Evolutionary conservation across 306 rosid species (phyloP), one percentile per base, ranked within the genome.

Genomic region (Amphicarpaea edgeworthii): DNA sequence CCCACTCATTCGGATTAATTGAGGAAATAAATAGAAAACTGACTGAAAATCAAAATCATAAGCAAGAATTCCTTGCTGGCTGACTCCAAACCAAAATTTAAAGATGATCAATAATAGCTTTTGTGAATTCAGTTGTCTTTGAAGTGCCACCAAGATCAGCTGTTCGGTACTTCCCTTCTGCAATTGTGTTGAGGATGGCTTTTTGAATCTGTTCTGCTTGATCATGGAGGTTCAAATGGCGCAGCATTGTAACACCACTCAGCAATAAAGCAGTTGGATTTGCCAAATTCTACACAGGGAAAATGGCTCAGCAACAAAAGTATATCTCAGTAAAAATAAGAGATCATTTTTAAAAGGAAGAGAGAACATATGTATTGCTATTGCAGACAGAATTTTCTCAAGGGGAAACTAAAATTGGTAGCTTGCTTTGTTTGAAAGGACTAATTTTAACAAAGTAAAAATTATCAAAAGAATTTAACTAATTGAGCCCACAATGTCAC

Each of bases 121-220:
- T 66, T 1, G 97, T 92, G 69, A 92, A 96, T 28, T 92, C 96
- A 16, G 85, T 60, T 54, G 99, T 92, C 8, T 90, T 85, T 55
- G 99, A 88, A 67, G 63, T 78, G 53, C 98, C 99, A 10, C 99
- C 99, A 16, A 96, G 97, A 85, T 92, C 99, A 66, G 96, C 99
- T 5, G 98, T 96, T 76, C 99, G 91, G 80, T 85, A 86, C 72
- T 87, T 96, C 55, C 98, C 99, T 78, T 96, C 98, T 0, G 98
- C 84, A 77, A 92, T 96, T 67, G 99, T 92, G 62, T 53, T 41
- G 80, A 96, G 93, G 71, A 92, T 87, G 8, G 99, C 99, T 43
- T 86, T 70, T 67, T 96, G 99, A 73, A 96, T 92, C 78, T 55
- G 82, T 14, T 87, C 88, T 0, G 99, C 98, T 86, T 88, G 89